Evolutionary conservation across 129 eudicot species (phyloP).

Genomic region (Tanacetum coccineum): DNA sequence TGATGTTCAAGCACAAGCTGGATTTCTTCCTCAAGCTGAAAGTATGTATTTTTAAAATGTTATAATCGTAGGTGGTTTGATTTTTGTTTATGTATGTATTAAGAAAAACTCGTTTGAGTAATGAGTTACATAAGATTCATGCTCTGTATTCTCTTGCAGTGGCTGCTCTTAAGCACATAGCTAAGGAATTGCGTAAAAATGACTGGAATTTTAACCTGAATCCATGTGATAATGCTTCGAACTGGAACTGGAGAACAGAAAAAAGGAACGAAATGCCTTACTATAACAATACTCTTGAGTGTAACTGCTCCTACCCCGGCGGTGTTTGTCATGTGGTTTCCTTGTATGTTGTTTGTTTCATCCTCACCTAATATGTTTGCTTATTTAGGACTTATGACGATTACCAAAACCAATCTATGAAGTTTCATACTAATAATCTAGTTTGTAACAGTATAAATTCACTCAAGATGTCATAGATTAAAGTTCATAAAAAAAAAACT

Average conservation of each 20-base stretch:
- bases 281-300: constrained; percentile 34
- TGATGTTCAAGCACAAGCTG: constrained; percentile 19
- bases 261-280: neutral
- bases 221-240: constrained; percentile 40
- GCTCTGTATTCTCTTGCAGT: constrained; percentile 30
- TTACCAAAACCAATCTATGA: no score
- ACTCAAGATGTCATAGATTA: no score
- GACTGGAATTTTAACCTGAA: constrained; percentile 46
- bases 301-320: constrained; percentile 31
- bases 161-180: constrained; percentile 42
- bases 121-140: neutral
- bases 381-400: no score
- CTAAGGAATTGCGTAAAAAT: constrained; percentile 34
- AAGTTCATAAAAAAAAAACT: no score
- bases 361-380: no score
- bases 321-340: constrained; percentile 36
- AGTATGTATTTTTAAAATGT: neutral
- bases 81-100: neutral
- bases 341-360: constrained; percentile 25
- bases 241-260: constrained; percentile 24
- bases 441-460: no score
- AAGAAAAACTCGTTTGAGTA: neutral
- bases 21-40: constrained; percentile 31
- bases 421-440: no score
- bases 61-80: neutral